Base-by-base conservation (phyloP, 164 flowering plant genomes). In the Saururus chinensis region DNA sequence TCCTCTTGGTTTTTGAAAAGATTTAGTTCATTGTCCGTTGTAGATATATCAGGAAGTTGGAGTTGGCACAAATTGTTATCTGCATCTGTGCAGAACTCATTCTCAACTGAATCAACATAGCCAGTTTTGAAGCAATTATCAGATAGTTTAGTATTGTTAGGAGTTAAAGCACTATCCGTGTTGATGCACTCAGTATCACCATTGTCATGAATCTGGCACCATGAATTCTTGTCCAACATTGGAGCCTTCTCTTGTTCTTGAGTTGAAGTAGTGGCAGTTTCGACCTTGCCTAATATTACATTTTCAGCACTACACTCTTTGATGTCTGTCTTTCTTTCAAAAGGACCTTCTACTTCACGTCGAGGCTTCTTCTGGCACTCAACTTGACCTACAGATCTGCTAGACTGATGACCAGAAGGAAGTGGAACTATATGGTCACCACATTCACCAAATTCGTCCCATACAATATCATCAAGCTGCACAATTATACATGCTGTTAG, bases 361-460 rank as follows among this genome's bases (percentile, higher is more conserved):
- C 70, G 60, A 54, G 72, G 80, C 75, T 79, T 87, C 71, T 80
- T 82, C 40, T 59, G 60, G 52, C 69, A 74, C 66, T 70, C 77
- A 71, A 42, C 61, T 64, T 60, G 64, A 62, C 52, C 24, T 59
- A 61, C 17, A 60, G 61, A 56, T 45, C 56, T 71, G 56, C 59
- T 57, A 24, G 24, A 56, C 53, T 23, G 60, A 62, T 57, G 67
- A 52, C 55, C 45, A 64, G 51, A 53, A 68, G 80, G 78, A 63
- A 75, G 80, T 66, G 89, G 92, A 53, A 90, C 97, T 68, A 86
- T 82, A 79, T 83, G 90, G 68, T 87, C 92, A 63, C 77, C 89
- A 73, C 69, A 77, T 49, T 55, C 83, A 63, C 72, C 70, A 71
- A 85, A 68, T 60, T 78, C 88, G 62, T 80, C 84, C 93, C 93